A percentile compares a stretch with the other conserved stretches of the same genome.
Evolutionary conservation across 441 rosid genomes (phyloP).

Genomic region (Erysimum cheiri): DNA sequence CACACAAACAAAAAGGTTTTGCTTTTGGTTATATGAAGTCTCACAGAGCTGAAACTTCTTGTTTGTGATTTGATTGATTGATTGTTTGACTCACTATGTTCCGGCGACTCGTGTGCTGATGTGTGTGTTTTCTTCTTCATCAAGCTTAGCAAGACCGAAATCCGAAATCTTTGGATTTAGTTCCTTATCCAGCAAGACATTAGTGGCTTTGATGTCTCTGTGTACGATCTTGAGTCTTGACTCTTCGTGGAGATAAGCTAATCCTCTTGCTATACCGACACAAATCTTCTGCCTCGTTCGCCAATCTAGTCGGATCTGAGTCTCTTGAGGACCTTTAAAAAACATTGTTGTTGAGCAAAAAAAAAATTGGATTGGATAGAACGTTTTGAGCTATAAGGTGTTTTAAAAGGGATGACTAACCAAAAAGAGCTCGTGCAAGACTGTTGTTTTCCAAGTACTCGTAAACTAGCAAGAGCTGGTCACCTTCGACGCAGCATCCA

Average conservation of each 20-base stretch:
- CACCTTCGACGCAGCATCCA: conserved; percentile 86
- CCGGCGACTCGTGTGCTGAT: conserved; percentile 86
- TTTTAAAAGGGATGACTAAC: conserved; percentile 46
- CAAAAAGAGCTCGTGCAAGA: conserved; percentile 83
- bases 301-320: conserved; percentile 63
- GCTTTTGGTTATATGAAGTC: conserved; percentile 1
- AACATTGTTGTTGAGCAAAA: conserved; percentile 14
- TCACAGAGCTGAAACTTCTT: neutral
- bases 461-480: conserved; percentile 72
- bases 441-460: conserved; percentile 83
- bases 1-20: neutral
- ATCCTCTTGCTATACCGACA: conserved; percentile 72
- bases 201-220: conserved; percentile 83
- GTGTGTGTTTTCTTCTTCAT: conserved; percentile 84
- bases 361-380: neutral
- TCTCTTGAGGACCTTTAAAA: conserved; percentile 53
- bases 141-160: conserved; percentile 87
- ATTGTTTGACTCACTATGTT: conserved; percentile 67
- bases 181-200: conserved; percentile 77
- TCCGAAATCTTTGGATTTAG: conserved; percentile 80
- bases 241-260: conserved; percentile 85
- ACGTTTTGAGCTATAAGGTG: neutral
- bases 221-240: conserved; percentile 86
- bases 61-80: neutral
- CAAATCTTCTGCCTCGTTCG: conserved; percentile 65